Conservation (phyloP, 2,329 filamentous ascomycete species). For the Juglanconis juglandina region DNA sequence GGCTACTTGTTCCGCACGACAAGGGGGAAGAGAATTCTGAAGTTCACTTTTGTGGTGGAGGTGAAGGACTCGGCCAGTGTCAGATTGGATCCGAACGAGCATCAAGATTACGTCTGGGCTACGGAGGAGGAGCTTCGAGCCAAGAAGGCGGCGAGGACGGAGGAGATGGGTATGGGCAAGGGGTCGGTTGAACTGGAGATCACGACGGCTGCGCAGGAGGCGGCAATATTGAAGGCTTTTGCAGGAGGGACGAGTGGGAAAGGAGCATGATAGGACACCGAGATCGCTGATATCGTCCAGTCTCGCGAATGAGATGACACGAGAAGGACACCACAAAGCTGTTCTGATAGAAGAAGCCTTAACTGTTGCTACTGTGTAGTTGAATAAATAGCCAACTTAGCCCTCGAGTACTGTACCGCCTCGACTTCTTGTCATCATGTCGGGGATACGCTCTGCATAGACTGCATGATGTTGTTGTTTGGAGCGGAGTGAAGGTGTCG, state of each 20-base stretch:
- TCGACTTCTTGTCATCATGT: no score
- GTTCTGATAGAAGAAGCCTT: neutral
- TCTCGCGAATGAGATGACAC: no score
- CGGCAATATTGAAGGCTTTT: slow-evolving; percentile 22
- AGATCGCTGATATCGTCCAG: no score
- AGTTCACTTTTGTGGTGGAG: slow-evolving; percentile 27
- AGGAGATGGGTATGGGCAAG: neutral
- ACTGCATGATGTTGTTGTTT: no score
- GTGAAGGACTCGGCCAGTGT: slow-evolving; percentile 21
- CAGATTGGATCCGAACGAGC: slow-evolving; percentile 31
- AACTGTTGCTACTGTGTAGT: no score
- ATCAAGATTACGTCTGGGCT: slow-evolving; percentile 32
- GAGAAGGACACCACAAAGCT: neutral
- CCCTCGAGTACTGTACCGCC: no score
- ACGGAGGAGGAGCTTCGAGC: slow-evolving; percentile 30
- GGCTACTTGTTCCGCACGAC: slow-evolving; percentile 25
- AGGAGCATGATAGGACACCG: neutral
- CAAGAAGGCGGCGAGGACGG: slow-evolving; percentile 5
- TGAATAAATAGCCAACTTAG: no score
- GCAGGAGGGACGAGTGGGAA: slow-evolving; percentile 1
- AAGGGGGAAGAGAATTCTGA: slow-evolving; percentile 21
- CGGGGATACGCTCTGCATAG: no score
- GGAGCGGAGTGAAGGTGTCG: neutral
- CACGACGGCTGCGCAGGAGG: slow-evolving; percentile 23
- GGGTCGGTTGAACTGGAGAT: slow-evolving; percentile 20